A percentile compares a stretch with the other conserved stretches of the same genome.
Evolutionary conservation across 2,329 filamentous ascomycete species (phyloP).

Genomic region (Nigrospora oryzae): DNA sequence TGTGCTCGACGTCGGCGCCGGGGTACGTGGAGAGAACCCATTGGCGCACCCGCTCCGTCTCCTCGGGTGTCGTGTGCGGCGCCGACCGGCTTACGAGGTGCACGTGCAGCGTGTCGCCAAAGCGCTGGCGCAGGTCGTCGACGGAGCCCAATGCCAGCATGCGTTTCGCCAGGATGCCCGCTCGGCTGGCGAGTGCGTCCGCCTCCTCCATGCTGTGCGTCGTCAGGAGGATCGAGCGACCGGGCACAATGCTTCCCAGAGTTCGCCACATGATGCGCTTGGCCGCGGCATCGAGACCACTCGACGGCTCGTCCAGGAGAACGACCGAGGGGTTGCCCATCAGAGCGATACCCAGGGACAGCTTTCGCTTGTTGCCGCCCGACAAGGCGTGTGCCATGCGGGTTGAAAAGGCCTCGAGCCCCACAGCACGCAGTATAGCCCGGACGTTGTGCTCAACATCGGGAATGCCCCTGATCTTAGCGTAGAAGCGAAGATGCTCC

Average conservation of each 20-base stretch:
- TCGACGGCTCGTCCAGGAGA: slow-evolving; percentile 81
- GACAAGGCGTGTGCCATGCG: slow-evolving; percentile 74
- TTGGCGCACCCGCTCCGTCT: slow-evolving; percentile 55
- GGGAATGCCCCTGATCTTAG: slow-evolving; percentile 68
- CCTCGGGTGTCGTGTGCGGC: slow-evolving; percentile 60
- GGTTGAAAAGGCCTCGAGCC: slow-evolving; percentile 59
- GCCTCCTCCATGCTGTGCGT: slow-evolving; percentile 96
- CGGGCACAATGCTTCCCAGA: slow-evolving; percentile 61
- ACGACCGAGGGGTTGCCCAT: slow-evolving; percentile 88
- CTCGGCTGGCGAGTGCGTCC: slow-evolving; percentile 74
- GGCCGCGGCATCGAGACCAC: slow-evolving; percentile 81
- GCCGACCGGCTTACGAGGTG: slow-evolving; percentile 71
- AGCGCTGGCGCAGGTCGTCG: slow-evolving; percentile 61
- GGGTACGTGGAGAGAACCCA: slow-evolving; percentile 60
- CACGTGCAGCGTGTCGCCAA: slow-evolving; percentile 72
- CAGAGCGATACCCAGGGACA: slow-evolving; percentile 79
- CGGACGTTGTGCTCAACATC: slow-evolving; percentile 70
- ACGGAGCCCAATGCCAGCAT: slow-evolving; percentile 82
- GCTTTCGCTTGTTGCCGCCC: slow-evolving; percentile 89
- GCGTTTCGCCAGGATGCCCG: slow-evolving; percentile 74
- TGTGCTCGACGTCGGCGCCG: slow-evolving; percentile 59
- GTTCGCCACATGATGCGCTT: slow-evolving; percentile 94
- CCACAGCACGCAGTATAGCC: slow-evolving; percentile 73
- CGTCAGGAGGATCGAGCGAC: slow-evolving; percentile 77
- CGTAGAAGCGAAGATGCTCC: slow-evolving; percentile 85